Base-by-base conservation (phyloP, 2,329 filamentous ascomycete genomes). In the Colletotrichum spinosum region DNA sequence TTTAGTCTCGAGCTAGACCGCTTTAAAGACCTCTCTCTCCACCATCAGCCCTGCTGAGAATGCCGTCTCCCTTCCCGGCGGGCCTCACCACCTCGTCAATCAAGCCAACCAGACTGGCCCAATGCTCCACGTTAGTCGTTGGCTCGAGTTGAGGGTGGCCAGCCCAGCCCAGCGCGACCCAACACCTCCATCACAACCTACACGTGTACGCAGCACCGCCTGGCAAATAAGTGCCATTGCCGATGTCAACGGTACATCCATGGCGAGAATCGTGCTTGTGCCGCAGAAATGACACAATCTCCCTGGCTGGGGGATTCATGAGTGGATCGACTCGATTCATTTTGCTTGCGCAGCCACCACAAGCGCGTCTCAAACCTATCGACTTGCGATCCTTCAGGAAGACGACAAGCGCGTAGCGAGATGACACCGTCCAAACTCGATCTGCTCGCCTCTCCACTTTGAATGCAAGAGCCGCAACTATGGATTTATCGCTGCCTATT, bases 321-420 rank as follows among this genome's bases (percentile, higher is more conserved):
- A 55, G 58, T 56, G 58, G 62, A 48, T 33, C 52, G 48, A 48
- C 12, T 57, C 49, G 52, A 41, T 66, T 53, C 41, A 56, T 67
- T 60, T 34, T 59, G 60, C 48, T 39, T 65, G 59, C 64, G 60
- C 64, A 67, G 64, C 64, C 64, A 65, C 64, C 64, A 60, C 64
- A 65, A 67, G 60, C 60, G 64, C 64, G 49, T 64, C 60, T 65
- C 63, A 57, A 53, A 50, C 13, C 44, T 25, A 12, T 59, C 49
- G 25, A 50, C 54, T 17, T 39, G 33, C 35, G 41, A 67, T 67
- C 64, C 64, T 67, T 57, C 51, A 64, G 60, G 64, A 67, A 55
- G 57, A 53, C 53, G 48, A 66, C 63, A 66, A 53, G 59, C 63
- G 63, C 63, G 39, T 63, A 63, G 63, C 63, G 63, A 66, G 59